Percentiles rank a stretch among this genome's conserved stretches.
Conservation (phyloP, 371 early-diverging fungal genomes). For the Zopfochytrium polystomum region DNA sequence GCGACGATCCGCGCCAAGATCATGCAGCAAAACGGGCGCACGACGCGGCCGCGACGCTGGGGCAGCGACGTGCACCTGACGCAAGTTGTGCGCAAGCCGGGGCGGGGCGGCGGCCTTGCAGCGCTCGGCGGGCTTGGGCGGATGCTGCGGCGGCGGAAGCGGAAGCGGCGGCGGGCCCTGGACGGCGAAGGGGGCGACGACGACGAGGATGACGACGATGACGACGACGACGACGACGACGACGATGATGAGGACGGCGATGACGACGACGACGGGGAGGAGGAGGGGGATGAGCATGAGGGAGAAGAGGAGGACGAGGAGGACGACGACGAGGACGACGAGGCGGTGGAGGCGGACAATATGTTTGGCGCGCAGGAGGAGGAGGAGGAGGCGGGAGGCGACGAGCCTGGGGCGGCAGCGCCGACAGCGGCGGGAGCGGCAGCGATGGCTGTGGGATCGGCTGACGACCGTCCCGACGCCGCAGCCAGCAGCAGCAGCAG, state of each 20-base stretch:
- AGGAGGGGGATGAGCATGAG: constrained; percentile 3
- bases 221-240: constrained; percentile 18
- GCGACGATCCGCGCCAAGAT: constrained; percentile 32
- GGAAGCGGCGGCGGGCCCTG: not conserved
- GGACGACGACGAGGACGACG: not conserved
- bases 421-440: no score
- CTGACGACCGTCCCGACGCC: no score
- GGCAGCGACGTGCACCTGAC: no score
- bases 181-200: constrained; percentile 9
- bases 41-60: no score
- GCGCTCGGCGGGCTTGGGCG: no score
- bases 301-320: constrained; percentile 6
- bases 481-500: not conserved
- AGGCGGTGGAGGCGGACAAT: not conserved
- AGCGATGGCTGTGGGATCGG: not conserved
- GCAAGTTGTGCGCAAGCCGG: no score
- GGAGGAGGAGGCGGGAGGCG: no score
- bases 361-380: not conserved
- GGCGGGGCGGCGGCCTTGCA: no score
- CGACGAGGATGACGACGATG: constrained; percentile 9
- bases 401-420: no score
- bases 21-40: constrained; percentile 18
- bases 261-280: constrained; percentile 2
- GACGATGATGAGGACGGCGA: not conserved
- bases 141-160: no score